Conservation (phyloP, 495 filamentous ascomycete genomes). For the Poronia punctata region DNA sequence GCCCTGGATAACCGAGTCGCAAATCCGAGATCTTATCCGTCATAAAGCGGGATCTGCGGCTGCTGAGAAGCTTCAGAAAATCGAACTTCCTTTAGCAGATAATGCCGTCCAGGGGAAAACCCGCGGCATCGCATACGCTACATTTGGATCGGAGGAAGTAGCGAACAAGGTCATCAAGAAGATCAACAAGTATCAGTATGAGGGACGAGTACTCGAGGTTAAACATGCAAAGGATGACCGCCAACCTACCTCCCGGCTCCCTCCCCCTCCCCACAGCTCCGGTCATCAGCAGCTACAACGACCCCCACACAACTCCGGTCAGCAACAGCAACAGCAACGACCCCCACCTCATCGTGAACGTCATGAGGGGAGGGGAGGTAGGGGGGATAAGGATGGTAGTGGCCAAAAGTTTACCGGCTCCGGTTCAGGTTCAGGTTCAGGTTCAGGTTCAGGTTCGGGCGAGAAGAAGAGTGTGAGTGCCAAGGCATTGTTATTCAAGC, state of each 20-base stretch:
- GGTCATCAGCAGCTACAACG: conserved; percentile 14
- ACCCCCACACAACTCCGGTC: too few relatives aligned
- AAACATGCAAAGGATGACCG: conserved; percentile 23
- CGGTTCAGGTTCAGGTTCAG: too few relatives aligned
- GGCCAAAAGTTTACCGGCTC: conserved; percentile 2
- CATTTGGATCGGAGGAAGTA: conserved; percentile 21
- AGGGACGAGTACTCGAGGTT: conserved; percentile 18
- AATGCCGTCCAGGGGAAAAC: conserved; percentile 11
- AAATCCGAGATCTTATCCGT: conserved; percentile 24
- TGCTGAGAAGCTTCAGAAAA: conserved; percentile 20
- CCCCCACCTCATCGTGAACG: conserved; percentile 9
- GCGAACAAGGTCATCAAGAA: conserved; percentile 19
- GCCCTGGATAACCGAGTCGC: conserved; percentile 18
- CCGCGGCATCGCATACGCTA: conserved; percentile 20
- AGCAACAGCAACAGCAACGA: conserved; percentile 8
- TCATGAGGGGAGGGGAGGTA: conserved; percentile 19
- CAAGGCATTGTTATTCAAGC: conserved; percentile 18
- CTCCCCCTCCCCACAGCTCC: too few relatives aligned
- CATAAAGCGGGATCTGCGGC: conserved; percentile 21
- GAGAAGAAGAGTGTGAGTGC: conserved; percentile 21
- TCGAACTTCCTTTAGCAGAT: conserved; percentile 22
- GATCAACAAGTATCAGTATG: conserved; percentile 19
- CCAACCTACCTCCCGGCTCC: conserved; percentile 10
- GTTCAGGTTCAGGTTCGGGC: too few relatives aligned
- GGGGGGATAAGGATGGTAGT: conserved; percentile 15